Evolutionary conservation across 331 rosid species (phyloP), one percentile per base, ranked within the genome.

Genomic region (Ulmus americana): DNA sequence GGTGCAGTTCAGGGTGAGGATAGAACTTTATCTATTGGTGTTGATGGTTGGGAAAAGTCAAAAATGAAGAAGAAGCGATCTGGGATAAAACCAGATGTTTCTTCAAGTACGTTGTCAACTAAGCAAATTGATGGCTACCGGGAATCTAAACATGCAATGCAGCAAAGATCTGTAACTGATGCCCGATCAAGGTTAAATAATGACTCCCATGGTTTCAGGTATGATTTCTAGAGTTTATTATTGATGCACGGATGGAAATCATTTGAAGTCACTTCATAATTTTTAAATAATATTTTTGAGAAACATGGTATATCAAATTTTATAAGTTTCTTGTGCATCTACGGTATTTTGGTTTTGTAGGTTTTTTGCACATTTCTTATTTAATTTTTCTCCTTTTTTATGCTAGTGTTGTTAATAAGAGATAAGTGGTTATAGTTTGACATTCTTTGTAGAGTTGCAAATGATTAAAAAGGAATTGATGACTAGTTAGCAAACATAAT

Each of bases 51-150:
- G 97, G 97, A 91, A 67, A 91, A 88, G 77, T 77, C 91, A 63
- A 91, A 91, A 84, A 86, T 91, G 96, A 91, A 88, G 82, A 91
- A 84, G 72, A 91, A 88, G 75, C 90, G 96, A 55, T 91, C 96
- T 39, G 95, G 81, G 69, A 91, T 91, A 80, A 88, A 91, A 77
- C 82, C 84, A 77, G 97, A 91, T 74, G 83, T 74, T 80, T 84
- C 97, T 81, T 83, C 84, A 41, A 83, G 75, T 71, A 75, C 76
- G 40, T 43, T 79, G 56, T 56, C 83, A 39, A 76, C 72, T 58
- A 91, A 91, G 81, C 83, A 86, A 55, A 74, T 74, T 62, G 89
- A 81, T 80, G 80, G 80, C 73, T 81, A 77, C 68, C 88, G 82
- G 71, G 96, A 91, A 84, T 65, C 82, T 72, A 91, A 88, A 77